Evolutionary conservation across 2,329 filamentous ascomycete species (phyloP), one percentile per base, ranked within the genome.

Genomic region (Pleomassaria siparia): DNA sequence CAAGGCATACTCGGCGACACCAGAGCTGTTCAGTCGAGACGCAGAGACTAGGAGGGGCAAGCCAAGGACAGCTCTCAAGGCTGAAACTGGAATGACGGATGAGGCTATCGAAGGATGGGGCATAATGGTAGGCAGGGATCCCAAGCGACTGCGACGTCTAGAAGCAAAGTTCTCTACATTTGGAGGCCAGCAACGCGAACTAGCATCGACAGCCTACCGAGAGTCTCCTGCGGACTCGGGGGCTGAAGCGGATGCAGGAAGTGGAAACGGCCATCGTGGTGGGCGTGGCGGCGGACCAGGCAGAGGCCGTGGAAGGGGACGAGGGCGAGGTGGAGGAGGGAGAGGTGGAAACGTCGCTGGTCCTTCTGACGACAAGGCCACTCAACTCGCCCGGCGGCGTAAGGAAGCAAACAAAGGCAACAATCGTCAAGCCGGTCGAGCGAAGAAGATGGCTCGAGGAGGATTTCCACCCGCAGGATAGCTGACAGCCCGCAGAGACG

Each of bases 21-120:
- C 85, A 0, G 80, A 77, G 6, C 63, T 85, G 0, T 96, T 96
- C 61, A 80, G 77, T 4, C 81, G 91, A 15, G 88, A 91, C 50
- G 79, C 84, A 1, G 79, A 80, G 4, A 90, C 87, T 0, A 79
- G 90, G 44, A 78, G 87, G 51, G 78, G 86, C 0, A 77, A 79
- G 18, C 74, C 80, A 1, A 80, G 94, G 30, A 71, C 70, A 6
- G 80, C 80, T 26, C 67, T 99, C 40, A 87, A 85, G 57, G 79
- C 80, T 18, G 85, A 91, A 50, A 95, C 89, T 1, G 86, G 86
- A 3, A 89, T 96, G 89, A 91, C 90, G 0, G 91, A 97, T 59
- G 92, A 97, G 71, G 85, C 87, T 2, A 87, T 99, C 26, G 94
- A 97, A 71, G 94, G 94, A 4, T 99, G 92, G 91, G 89, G 82